Base-by-base conservation (phyloP, 148 eudicot species). In the Simmondsia chinensis region DNA sequence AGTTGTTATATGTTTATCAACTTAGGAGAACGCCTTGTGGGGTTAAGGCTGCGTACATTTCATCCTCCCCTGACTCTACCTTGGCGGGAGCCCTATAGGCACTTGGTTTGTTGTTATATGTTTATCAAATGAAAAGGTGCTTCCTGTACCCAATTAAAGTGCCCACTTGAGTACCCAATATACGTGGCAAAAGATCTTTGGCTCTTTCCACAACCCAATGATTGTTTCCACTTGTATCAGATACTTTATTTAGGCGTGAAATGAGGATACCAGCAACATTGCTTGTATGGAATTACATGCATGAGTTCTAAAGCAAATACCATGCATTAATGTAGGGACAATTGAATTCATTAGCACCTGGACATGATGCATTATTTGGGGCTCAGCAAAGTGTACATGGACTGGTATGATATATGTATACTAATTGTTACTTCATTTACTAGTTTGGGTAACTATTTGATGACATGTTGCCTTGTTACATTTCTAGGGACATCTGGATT, bases 401-500 rank as follows among this genome's bases (percentile, higher is more conserved):
- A 48, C 59, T 84, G 87, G 97, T 89, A 74, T 37, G 28, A 4
- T 43, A 49, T 20, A 6, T 6, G 0, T 20, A 21, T 31, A 17
- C 15, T 6, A 13, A 39, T 49, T 4, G 36, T n/a, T n/a, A 7
- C 7, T 19, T 1, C 20, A 22, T 7, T 30, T n/a, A 26, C 10
- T 33, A 1, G 25, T 40, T 16, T 33, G 52, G 36, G 29, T 29
- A 26, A 15, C 33, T 20, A 10, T 23, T 9, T 19, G 19, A 21
- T 37, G 9, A 25, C 4, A 33, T 27, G 4, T 16, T 9, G 6
- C 17, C 14, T 43, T 44, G 38, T 15, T 39, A 7, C 36, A n/a
- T 47, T 64, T 58, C 20, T 22, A 89, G 97, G 97, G 87, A 34
- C 76, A 74, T 52, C 44, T 84, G 64, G 97, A 89, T 66, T 89